Evolutionary conservation across 768 basidiomycete genomes (phyloP).

Genomic region (Leccinum imitatum): DNA sequence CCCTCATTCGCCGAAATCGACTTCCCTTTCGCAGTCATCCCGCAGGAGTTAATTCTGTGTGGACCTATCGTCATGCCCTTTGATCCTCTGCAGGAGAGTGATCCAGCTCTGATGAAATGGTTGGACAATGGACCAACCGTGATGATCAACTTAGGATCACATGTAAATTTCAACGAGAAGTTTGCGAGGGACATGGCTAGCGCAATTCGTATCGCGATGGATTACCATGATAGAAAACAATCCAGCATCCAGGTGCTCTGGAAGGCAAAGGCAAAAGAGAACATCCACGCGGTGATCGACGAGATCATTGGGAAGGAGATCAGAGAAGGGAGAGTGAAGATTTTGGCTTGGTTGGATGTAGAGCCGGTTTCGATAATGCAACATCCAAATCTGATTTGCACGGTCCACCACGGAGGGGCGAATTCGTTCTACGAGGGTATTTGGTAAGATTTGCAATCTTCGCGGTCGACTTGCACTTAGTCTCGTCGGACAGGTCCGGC

Average conservation of each 20-base stretch:
- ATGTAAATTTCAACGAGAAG: not conserved
- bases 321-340: slow-evolving; percentile 7
- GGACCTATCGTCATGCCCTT: slow-evolving; percentile 5
- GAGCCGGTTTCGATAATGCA: slow-evolving; percentile 15
- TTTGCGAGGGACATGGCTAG: not conserved
- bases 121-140: no score
- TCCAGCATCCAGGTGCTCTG: slow-evolving; percentile 23
- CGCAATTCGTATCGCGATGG: slow-evolving; percentile 12
- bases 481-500: slow-evolving; percentile 10
- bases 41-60: slow-evolving; percentile 4
- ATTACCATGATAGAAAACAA: not conserved
- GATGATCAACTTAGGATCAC: slow-evolving; percentile 8
- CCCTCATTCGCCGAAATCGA: slow-evolving; percentile 6
- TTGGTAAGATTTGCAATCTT: not conserved
- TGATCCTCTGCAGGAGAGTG: no score
- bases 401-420: slow-evolving; percentile 5
- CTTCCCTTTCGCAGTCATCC: slow-evolving; percentile 5
- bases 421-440: slow-evolving; percentile 8
- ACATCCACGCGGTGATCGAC: not conserved
- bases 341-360: slow-evolving; percentile 12
- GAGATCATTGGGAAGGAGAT: slow-evolving; percentile 4
- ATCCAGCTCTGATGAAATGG: no score
- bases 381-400: slow-evolving; percentile 1
- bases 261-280: slow-evolving; percentile 21
- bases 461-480: not conserved